Percentiles rank a stretch among this genome's conserved stretches.
These are phyloP conservation scores for Fusarium sp. DNA, from an alignment of 2,329 filamentous ascomycete genomes.

Conservation along the genomic window DNA sequence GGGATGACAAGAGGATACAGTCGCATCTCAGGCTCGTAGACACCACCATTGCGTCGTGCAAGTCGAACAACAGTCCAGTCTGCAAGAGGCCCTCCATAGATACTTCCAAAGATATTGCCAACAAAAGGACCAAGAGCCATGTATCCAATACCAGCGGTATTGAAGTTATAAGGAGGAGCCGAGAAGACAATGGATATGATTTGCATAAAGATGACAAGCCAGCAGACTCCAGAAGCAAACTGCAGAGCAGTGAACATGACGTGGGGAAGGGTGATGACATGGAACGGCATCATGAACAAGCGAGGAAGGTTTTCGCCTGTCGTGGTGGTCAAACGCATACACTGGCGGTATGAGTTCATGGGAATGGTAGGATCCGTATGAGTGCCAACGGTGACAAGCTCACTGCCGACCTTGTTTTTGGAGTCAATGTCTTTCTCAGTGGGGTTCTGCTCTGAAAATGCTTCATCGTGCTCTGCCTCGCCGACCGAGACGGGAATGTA, in stretches of 20 bases:
- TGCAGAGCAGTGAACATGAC: constrained; percentile 52
- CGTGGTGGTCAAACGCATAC: constrained; percentile 30
- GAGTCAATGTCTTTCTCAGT: neutral
- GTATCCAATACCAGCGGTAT: constrained; percentile 39
- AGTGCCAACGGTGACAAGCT: neutral
- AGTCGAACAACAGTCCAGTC: constrained; percentile 51
- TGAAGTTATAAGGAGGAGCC: constrained; percentile 45
- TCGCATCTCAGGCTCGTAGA: constrained; percentile 57
- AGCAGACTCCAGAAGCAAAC: constrained; percentile 46
- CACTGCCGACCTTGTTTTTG: neutral
- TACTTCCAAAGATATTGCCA: constrained; percentile 50
- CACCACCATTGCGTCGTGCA: constrained; percentile 50
- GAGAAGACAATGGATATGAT: constrained; percentile 49
- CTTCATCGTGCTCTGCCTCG: neutral
- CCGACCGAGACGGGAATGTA: constrained; percentile 34
- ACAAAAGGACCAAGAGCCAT: constrained; percentile 47
- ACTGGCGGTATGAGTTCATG: constrained; percentile 29
- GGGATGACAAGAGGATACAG: constrained; percentile 46
- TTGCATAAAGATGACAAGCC: constrained; percentile 38
- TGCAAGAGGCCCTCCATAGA: constrained; percentile 51
- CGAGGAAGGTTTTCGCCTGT: constrained; percentile 28
- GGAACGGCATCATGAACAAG: constrained; percentile 31
- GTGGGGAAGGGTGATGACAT: constrained; percentile 47
- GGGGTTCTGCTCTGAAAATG: neutral
- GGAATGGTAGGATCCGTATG: constrained; percentile 4